A percentile compares a stretch with the other conserved stretches of the same genome.
Conservation (phyloP, 441 rosid species). For the Monsonia emarginata region DNA sequence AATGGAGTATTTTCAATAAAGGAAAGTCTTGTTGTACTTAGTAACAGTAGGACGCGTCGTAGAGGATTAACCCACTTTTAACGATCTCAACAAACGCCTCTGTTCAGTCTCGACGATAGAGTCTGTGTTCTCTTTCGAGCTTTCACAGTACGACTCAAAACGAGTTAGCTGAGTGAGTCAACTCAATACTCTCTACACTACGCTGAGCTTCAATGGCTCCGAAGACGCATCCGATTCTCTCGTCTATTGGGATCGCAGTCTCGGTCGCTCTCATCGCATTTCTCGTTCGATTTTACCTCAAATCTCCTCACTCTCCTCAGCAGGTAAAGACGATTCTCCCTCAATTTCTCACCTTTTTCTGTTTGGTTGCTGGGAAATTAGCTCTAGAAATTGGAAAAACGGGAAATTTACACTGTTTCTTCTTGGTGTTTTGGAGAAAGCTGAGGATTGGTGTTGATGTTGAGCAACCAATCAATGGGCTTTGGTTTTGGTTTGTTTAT, state of each 20-base stretch:
- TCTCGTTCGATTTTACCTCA: constrained; percentile 29
- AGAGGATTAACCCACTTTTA: background rate
- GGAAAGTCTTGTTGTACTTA: too few relatives aligned
- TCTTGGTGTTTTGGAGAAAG: background rate
- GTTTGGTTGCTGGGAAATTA: background rate
- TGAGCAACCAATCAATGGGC: background rate
- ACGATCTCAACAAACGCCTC: background rate
- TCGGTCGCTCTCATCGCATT: constrained; percentile 38
- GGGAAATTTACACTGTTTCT: background rate
- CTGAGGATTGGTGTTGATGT: background rate
- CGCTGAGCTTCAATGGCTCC: background rate
- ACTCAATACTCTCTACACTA: background rate
- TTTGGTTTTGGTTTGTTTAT: background rate
- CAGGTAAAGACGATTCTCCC: constrained; percentile 22
- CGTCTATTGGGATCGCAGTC: constrained; percentile 23
- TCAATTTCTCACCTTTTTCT: background rate
- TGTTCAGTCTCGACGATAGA: background rate
- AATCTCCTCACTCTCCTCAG: constrained; percentile 16
- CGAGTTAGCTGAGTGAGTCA: background rate
- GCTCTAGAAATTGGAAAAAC: background rate
- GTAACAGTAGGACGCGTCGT: background rate
- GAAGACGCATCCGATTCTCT: background rate
- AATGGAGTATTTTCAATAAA: too few relatives aligned
- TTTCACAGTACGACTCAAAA: background rate
- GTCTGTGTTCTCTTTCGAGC: background rate